Conservation (phyloP, 169 alveolate genomes). For the Cryptosporidium baileyi region DNA sequence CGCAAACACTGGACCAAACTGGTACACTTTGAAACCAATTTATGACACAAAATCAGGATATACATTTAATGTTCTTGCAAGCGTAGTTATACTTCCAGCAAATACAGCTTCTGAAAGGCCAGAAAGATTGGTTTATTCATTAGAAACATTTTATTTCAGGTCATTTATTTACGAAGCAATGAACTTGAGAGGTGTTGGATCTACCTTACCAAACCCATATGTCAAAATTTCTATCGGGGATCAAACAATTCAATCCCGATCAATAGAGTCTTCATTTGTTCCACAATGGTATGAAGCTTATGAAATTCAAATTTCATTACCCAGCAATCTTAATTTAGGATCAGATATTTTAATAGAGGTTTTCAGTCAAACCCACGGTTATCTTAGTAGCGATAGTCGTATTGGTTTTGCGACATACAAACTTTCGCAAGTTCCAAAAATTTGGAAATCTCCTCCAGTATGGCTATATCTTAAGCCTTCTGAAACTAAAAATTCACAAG, state of each 20-base stretch:
- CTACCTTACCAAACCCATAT: conserved; percentile 71
- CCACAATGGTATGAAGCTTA: conserved; percentile 88
- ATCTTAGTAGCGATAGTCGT: conserved; percentile 74
- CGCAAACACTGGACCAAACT: conserved; percentile 83
- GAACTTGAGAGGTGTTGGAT: conserved; percentile 84
- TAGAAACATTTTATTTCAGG: conserved; percentile 79
- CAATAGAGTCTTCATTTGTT: conserved; percentile 80
- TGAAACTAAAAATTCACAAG: conserved; percentile 73
- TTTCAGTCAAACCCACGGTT: conserved; percentile 75
- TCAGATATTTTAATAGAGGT: conserved; percentile 85
- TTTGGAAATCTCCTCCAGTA: conserved; percentile 87
- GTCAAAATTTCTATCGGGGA: conserved; percentile 84
- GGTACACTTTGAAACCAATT: conserved; percentile 78
- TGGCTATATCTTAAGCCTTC: conserved; percentile 84
- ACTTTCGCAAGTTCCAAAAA: conserved; percentile 82
- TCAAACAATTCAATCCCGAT: conserved; percentile 78
- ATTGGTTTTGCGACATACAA: conserved; percentile 77
- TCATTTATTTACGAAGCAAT: conserved; percentile 87
- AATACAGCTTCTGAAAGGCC: conserved; percentile 76
- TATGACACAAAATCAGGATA: conserved; percentile 71
- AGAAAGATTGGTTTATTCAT: conserved; percentile 81
- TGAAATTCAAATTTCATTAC: conserved; percentile 84
- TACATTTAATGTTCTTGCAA: conserved; percentile 74
- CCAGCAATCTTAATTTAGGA: conserved; percentile 84
- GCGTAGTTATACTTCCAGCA: conserved; percentile 65